Evolutionary conservation across 106 monocot species (phyloP).

Genomic region (Phalaenopsis equestris): DNA sequence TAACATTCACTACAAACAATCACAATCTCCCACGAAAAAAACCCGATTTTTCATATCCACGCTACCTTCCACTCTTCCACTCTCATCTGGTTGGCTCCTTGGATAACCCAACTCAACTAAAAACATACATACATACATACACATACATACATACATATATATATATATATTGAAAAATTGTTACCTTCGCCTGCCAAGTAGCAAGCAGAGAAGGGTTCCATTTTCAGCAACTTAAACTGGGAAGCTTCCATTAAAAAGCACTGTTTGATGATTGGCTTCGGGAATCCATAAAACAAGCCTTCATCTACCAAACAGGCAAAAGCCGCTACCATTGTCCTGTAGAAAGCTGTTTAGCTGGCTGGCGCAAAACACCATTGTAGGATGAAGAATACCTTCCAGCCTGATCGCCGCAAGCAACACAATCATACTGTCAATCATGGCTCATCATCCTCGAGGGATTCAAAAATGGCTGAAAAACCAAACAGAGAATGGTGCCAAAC

Average conservation of each 20-base stretch:
- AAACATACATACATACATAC: too few relatives aligned
- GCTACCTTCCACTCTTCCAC: not conserved
- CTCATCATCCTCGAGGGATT: not conserved
- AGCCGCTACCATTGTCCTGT: not conserved
- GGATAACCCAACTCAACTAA: not conserved
- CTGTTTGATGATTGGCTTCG: not conserved
- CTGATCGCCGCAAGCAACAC: not conserved
- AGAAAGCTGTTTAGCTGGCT: not conserved
- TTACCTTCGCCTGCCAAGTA: not conserved
- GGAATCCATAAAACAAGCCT: not conserved
- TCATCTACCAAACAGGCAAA: slow-evolving; percentile 2
- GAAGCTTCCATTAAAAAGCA: not conserved
- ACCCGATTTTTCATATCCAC: not conserved
- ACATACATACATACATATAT: too few relatives aligned
- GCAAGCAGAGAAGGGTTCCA: not conserved
- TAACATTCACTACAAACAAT: not conserved
- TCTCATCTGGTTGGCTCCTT: too few relatives aligned
- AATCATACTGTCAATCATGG: not conserved
- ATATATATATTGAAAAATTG: not conserved
- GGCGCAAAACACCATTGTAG: not conserved
- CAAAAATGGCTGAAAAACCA: slow-evolving; percentile 5
- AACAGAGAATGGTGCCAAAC: not conserved
- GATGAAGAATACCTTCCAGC: not conserved
- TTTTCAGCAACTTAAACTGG: not conserved
- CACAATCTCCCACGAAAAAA: not conserved